Conservation (phyloP, 257 asterid species). For the Pogostemon cablin region DNA sequence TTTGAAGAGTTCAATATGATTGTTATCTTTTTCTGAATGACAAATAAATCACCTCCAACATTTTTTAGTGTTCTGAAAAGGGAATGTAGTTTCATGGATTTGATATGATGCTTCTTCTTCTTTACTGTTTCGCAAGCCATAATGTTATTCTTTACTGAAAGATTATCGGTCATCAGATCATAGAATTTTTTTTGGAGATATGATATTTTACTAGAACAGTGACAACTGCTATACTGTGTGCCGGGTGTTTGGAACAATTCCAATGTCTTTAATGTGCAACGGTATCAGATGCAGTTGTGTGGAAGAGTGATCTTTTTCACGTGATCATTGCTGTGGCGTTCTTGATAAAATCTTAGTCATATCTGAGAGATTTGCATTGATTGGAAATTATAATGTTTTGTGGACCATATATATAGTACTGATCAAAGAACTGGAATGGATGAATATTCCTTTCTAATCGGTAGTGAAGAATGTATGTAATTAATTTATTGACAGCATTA, state of each 20-base stretch:
- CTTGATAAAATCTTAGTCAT: conserved; percentile 2
- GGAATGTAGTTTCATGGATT: conserved; percentile 20
- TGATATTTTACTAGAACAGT: background rate
- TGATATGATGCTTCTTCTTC: background rate
- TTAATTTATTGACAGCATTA: background rate
- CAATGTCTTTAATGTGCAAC: background rate
- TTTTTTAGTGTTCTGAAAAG: conserved; percentile 23
- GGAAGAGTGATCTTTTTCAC: conserved; percentile 12
- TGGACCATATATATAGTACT: background rate
- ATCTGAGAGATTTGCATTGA: background rate
- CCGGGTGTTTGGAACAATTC: conserved; percentile 21
- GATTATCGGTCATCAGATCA: conserved; percentile 19
- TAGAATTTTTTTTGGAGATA: conserved; percentile 19
- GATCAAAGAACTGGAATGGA: background rate
- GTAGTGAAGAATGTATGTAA: background rate
- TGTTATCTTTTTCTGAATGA: conserved; percentile 18
- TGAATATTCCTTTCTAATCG: background rate
- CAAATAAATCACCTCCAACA: conserved; percentile 27
- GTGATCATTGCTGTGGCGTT: conserved; percentile 12
- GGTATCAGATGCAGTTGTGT: conserved; percentile 27
- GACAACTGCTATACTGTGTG: conserved; percentile 13
- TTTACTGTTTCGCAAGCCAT: conserved; percentile 10
- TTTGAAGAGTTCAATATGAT: conserved; percentile 7
- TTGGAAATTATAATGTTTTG: background rate
- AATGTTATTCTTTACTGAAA: background rate